These are phyloP conservation scores for Pseudocohnilembus persalinus DNA, from an alignment of 169 alveolate species.

Conservation along the genomic window DNA sequence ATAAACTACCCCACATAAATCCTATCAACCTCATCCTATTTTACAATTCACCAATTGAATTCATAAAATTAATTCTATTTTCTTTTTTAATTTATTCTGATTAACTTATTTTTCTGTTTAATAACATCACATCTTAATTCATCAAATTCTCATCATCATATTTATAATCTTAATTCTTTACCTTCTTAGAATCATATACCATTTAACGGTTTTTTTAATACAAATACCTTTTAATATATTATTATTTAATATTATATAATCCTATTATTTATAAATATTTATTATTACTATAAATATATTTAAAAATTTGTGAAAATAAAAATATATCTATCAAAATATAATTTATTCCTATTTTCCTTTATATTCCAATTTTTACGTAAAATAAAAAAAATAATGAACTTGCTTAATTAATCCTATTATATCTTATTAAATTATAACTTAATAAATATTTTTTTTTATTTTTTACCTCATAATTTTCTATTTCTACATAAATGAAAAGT, in stretches of 20 bases:
- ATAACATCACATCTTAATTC: not conserved
- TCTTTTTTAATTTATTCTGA: conserved; percentile 3
- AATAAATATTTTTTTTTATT: too few species aligned
- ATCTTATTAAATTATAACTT: not conserved
- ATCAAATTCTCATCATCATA: not conserved
- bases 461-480: conserved; percentile 10
- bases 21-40: conserved; percentile 18
- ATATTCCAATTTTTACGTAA: too few species aligned
- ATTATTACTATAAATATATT: too few species aligned
- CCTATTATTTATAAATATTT: not conserved
- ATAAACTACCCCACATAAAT: conserved; percentile 1
- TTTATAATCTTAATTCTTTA: not conserved
- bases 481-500: conserved; percentile 15
- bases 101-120: not conserved
- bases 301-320: not conserved
- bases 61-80: conserved; percentile 16
- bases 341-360: too few species aligned
- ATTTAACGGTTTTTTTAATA: too few species aligned
- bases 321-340: too few species aligned
- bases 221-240: too few species aligned
- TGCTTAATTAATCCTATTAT: too few species aligned
- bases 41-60: conserved; percentile 6
- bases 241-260: too few species aligned
- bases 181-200: conserved; percentile 4
- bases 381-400: too few species aligned